Evolutionary conservation across 106 monocot genomes (phyloP).

Genomic region (Dendrobium huoshanense): DNA sequence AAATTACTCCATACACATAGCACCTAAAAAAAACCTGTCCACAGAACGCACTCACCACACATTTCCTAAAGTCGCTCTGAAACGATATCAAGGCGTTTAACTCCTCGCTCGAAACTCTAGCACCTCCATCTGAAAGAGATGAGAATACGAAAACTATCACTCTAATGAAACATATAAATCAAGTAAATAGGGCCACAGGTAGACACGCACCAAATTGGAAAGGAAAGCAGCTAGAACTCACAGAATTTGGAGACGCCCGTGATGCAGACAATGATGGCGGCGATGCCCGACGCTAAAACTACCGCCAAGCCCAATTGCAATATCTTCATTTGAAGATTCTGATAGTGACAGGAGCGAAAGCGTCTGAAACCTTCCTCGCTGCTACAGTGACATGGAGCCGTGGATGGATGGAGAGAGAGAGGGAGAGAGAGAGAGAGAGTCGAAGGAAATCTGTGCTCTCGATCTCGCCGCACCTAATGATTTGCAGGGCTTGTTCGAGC

Average conservation of each 20-base stretch:
- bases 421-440: too few species aligned
- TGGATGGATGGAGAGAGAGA: too few species aligned
- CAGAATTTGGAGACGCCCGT: conserved; percentile 40
- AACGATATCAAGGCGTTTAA: conserved; percentile 33
- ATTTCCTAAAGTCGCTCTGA: conserved; percentile 51
- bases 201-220: neutral
- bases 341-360: neutral
- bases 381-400: neutral
- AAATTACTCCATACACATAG: neutral
- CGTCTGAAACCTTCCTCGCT: neutral
- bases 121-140: conserved; percentile 18
- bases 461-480: too few species aligned
- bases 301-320: conserved; percentile 41
- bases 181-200: neutral
- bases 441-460: too few species aligned
- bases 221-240: neutral
- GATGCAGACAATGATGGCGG: conserved; percentile 59
- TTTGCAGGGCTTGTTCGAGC: too few species aligned
- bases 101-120: conserved; percentile 38
- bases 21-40: neutral
- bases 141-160: neutral
- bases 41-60: conserved; percentile 52
- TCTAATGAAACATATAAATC: neutral
- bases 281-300: conserved; percentile 35
- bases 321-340: conserved; percentile 32